Evolutionary conservation across 495 filamentous ascomycete species (phyloP), one percentile per base, ranked within the genome.

Genomic region (Endocarpon pusillum): DNA sequence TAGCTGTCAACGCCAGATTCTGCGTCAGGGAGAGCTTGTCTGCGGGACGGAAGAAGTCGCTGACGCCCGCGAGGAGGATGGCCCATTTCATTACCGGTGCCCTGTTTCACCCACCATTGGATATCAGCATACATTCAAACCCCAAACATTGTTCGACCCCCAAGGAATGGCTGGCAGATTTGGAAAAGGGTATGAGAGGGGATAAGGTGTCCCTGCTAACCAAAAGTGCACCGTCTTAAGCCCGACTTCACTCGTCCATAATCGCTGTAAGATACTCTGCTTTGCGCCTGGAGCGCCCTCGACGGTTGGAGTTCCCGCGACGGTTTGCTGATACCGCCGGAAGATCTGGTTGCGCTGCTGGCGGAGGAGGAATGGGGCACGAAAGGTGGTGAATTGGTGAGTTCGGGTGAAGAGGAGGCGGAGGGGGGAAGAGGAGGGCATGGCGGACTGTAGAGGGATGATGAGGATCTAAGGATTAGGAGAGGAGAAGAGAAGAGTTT

Each of bases 181-280:
- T 36, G 17, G 35, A 32, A 41, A 1, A 15, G 3, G 38, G 25
- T 22, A 35, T 1, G 15, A 17, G 19, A 3, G 19, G 45, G 71
- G 42, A n/a, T n/a, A n/a, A n/a, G n/a, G n/a, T n/a, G n/a, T n/a
- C n/a, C n/a, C n/a, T n/a, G n/a, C n/a, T n/a, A 58, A 92, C 78
- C 89, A 97, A 63, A 97, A 97, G 58, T 97, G 89, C 50, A 97
- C 85, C 36, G 89, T 97, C 74, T 93, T 92, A 21, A 91, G 51
- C 19, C 85, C 85, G 36, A 92, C 59, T 12, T 80, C 78, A 58
- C 81, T 84, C 55, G 83, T 77, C 80, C 79, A 91, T 55, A 87
- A 62, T 51, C 70, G 71, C 62, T 72, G 67, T 52, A 80, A 63
- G 47, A 59, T 69, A 48, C 57, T 73, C 53, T 75, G 61, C 43